phyloP scores from a whole-genome alignment of 768 basidiomycete species.

The Tricholoma furcatifolium region DNA sequence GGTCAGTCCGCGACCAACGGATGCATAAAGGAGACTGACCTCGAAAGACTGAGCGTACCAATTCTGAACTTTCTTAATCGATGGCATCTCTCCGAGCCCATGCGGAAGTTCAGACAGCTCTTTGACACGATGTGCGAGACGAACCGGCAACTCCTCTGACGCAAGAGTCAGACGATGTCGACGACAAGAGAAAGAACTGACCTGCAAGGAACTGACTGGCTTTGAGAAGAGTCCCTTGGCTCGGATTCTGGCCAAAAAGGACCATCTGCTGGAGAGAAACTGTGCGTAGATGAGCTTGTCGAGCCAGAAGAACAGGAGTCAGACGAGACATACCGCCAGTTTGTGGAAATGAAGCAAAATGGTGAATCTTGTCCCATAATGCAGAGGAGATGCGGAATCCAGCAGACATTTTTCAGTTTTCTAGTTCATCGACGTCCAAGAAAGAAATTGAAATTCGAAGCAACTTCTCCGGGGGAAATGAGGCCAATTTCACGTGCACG shows the following conservation, averaged over 20 bases:
- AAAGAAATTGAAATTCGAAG: no score
- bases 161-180: not conserved
- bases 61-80: constrained; percentile 91
- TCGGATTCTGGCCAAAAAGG: constrained; percentile 93
- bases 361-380: constrained; percentile 81
- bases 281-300: constrained; percentile 21
- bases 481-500: no score
- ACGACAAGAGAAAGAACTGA: constrained; percentile 23
- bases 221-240: constrained; percentile 90
- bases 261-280: constrained; percentile 99
- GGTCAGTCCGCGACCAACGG: not conserved
- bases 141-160: constrained; percentile 89
- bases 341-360: constrained; percentile 84
- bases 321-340: constrained; percentile 55
- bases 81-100: constrained; percentile 86
- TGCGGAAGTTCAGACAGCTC: constrained; percentile 95
- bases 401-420: constrained; percentile 41
- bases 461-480: no score
- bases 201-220: constrained; percentile 88
- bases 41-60: constrained; percentile 99
- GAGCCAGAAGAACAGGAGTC: not conserved
- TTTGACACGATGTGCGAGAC: constrained; percentile 93
- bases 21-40: constrained; percentile 47
- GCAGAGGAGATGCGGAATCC: constrained; percentile 64
- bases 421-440: no score